Conservation (phyloP, 495 filamentous ascomycete species). For the Penicillium arizonense region DNA sequence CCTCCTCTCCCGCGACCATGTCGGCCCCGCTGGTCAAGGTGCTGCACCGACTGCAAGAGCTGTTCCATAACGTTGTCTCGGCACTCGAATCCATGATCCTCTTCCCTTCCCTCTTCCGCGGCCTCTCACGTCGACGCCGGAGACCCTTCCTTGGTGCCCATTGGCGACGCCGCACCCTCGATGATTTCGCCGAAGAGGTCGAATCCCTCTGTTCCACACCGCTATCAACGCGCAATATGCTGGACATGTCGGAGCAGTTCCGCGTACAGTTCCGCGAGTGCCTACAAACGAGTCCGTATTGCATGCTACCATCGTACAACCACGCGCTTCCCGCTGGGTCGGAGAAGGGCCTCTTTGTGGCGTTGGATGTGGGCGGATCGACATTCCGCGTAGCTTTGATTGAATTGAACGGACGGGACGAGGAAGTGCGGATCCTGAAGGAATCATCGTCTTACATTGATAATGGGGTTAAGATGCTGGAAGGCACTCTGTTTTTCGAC, state of each 20-base stretch:
- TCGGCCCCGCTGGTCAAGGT: conserved; percentile 42
- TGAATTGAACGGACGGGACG: conserved; percentile 49
- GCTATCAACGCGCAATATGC: conserved; percentile 40
- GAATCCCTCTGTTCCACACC: conserved; percentile 47
- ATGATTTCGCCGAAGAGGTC: conserved; percentile 51
- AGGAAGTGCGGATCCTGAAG: conserved; percentile 50
- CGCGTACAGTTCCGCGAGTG: conserved; percentile 56
- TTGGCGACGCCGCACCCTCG: conserved; percentile 47
- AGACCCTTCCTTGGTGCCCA: conserved; percentile 36
- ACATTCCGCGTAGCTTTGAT: conserved; percentile 65
- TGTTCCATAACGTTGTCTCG: conserved; percentile 52
- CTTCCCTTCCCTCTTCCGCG: conserved; percentile 50
- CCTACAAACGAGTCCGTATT: conserved; percentile 52
- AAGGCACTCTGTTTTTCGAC: conserved; percentile 61
- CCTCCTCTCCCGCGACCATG: conserved; percentile 28
- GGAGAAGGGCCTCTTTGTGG: conserved; percentile 60
- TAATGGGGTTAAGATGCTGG: conserved; percentile 48
- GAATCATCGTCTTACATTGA: conserved; percentile 54
- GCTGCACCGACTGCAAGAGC: conserved; percentile 49
- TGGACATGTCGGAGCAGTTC: conserved; percentile 57
- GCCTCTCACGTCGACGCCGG: conserved; percentile 32
- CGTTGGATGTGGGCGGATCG: conserved; percentile 66
- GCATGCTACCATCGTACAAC: conserved; percentile 68
- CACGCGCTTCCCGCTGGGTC: conserved; percentile 58
- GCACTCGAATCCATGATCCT: conserved; percentile 52